Evolutionary conservation across 768 basidiomycete genomes (phyloP).

Genomic region (Tricholomella constricta): DNA sequence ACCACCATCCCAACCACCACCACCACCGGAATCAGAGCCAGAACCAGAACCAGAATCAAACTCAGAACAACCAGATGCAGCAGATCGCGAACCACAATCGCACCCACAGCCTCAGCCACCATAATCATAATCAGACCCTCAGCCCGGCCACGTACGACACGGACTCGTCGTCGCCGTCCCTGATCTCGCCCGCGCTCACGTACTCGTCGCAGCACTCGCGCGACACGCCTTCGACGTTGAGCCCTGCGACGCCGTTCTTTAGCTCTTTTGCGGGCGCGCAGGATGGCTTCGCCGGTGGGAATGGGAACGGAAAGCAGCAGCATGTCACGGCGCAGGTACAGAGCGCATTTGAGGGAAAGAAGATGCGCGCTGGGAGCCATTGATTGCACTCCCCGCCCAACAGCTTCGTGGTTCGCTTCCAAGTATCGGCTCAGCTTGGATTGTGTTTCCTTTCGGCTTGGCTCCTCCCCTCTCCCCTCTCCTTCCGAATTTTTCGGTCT

Average conservation of each 20-base stretch:
- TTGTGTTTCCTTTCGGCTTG: too few species aligned
- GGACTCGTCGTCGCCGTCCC: conserved; percentile 50
- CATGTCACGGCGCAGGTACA: neutral
- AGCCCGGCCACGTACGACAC: neutral
- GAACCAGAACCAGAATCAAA: neutral
- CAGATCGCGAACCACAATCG: too few species aligned
- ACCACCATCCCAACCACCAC: conserved; percentile 18
- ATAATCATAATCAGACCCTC: neutral
- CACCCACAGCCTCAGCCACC: neutral
- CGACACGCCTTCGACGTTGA: conserved; percentile 61
- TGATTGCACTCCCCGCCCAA: neutral
- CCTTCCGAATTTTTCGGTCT: too few species aligned
- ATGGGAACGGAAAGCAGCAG: neutral
- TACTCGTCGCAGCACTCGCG: conserved; percentile 57
- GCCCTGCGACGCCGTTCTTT: conserved; percentile 74
- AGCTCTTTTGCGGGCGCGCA: conserved; percentile 47
- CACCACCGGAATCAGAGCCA: conserved; percentile 14
- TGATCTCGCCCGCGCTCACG: conserved; percentile 69
- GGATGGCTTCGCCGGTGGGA: neutral
- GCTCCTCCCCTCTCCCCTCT: too few species aligned
- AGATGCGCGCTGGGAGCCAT: conserved; percentile 9
- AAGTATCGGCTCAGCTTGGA: too few species aligned
- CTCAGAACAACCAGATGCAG: conserved; percentile 3
- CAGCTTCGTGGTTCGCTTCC: too few species aligned
- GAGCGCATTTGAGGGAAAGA: conserved; percentile 5